A percentile compares a stretch with the other conserved stretches of the same genome.
Conservation (phyloP, 129 eudicot species). For the Flaveria brownii region DNA sequence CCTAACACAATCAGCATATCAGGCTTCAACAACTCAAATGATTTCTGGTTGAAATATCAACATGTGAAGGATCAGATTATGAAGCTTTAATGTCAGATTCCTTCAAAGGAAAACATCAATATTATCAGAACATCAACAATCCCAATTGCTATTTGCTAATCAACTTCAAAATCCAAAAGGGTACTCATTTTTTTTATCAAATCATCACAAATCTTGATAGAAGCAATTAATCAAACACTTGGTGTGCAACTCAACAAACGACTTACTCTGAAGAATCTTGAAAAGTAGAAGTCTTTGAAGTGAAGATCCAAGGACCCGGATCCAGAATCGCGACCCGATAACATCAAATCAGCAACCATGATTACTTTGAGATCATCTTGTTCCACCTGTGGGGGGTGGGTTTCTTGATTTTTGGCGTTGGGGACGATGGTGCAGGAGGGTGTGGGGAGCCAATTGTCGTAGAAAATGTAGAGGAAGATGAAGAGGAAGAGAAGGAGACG, state of each 20-base stretch:
- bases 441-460: conserved; percentile 45
- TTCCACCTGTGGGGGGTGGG: neutral
- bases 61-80: conserved; percentile 39
- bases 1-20: conserved; percentile 70
- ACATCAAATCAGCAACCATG: conserved; percentile 51
- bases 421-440: conserved; percentile 50
- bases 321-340: conserved; percentile 41
- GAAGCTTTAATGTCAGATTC: conserved; percentile 30
- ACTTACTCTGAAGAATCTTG: conserved; percentile 51
- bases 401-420: conserved; percentile 8
- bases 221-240: neutral
- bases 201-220: neutral
- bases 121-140: conserved; percentile 12
- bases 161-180: conserved; percentile 12
- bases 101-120: conserved; percentile 23
- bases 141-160: neutral
- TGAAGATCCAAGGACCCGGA: conserved; percentile 36
- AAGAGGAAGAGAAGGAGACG: conserved; percentile 35
- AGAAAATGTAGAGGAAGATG: conserved; percentile 33
- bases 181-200: neutral
- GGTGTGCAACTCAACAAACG: neutral
- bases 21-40: conserved; percentile 66
- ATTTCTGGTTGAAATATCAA: conserved; percentile 61
- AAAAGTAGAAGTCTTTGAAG: conserved; percentile 52
- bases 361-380: conserved; percentile 45